Conservation (phyloP, 108 stramenopile genomes). For the Aurantiochytrium sp. region DNA sequence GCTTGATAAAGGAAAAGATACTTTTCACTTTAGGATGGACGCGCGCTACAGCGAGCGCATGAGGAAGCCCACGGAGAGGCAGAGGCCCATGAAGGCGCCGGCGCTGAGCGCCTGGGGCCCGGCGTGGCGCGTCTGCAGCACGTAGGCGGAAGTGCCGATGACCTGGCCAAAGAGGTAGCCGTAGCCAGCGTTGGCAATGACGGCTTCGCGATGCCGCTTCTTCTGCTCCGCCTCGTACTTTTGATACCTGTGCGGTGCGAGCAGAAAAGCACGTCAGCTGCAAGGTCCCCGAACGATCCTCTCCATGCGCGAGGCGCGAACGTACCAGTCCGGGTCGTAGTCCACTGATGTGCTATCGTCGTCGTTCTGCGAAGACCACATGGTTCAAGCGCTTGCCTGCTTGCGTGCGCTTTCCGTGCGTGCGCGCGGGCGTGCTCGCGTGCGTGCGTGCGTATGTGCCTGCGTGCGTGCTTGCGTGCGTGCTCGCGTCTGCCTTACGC, state of each 20-base stretch:
- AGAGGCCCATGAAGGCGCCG: not conserved
- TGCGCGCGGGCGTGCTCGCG: too few relatives aligned
- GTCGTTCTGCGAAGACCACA: not conserved
- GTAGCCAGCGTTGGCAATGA: not conserved
- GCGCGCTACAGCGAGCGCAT: not conserved
- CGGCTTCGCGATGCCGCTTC: not conserved
- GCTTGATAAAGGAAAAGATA: not conserved
- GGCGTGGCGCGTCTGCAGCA: conserved; percentile 12
- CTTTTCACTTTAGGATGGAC: not conserved
- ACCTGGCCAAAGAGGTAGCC: not conserved
- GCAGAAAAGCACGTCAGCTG: not conserved
- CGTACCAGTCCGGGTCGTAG: not conserved
- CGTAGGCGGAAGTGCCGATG: conserved; percentile 12
- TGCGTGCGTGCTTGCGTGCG: too few relatives aligned
- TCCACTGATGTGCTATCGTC: not conserved
- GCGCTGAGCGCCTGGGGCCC: not conserved
- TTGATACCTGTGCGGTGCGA: not conserved
- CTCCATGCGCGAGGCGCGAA: not conserved
- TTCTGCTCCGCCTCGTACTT: conserved; percentile 17
- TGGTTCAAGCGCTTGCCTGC: not conserved
- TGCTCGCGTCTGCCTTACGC: too few relatives aligned
- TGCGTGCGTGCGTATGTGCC: too few relatives aligned
- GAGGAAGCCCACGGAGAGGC: not conserved
- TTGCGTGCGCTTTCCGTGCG: too few relatives aligned
- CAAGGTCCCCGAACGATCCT: not conserved